A percentile compares a stretch with the other conserved stretches of the same genome.
These are phyloP conservation scores for Hypseocharis bilobata DNA, from an alignment of 441 rosid species.

Conservation along the genomic window DNA sequence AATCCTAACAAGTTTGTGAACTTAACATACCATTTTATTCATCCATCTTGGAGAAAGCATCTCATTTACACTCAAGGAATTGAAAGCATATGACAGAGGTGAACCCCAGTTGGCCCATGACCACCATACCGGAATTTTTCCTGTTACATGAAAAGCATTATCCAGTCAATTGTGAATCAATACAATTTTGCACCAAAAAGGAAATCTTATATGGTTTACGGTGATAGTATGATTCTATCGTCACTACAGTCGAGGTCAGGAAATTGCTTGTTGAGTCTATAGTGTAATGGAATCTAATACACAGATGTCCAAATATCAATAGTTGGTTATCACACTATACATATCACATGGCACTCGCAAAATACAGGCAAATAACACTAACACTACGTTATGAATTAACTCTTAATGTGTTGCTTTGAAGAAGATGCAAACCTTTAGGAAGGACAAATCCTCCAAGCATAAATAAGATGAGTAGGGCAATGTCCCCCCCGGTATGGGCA, in stretches of 20 bases:
- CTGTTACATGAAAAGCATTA: slow-evolving; percentile 29
- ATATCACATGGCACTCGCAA: no score
- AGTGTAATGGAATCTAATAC: no score
- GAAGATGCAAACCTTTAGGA: slow-evolving; percentile 62
- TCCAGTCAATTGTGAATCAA: neutral
- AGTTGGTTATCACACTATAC: no score
- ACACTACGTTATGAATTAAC: no score
- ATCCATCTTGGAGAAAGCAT: slow-evolving; percentile 77
- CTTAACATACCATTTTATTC: slow-evolving; percentile 41
- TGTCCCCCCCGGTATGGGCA: slow-evolving; percentile 64
- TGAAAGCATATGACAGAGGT: slow-evolving; percentile 61
- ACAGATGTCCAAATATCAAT: no score
- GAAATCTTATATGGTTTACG: neutral
- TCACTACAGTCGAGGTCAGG: no score
- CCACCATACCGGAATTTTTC: slow-evolving; percentile 69
- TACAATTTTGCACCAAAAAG: neutral
- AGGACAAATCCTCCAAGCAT: slow-evolving; percentile 76
- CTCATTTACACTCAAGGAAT: slow-evolving; percentile 60
- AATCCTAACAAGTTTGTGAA: no score
- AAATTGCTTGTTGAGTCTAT: no score
- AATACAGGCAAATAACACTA: no score
- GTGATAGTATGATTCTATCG: no score
- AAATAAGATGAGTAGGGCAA: slow-evolving; percentile 48
- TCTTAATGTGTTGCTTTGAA: no score
- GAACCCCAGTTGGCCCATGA: slow-evolving; percentile 79